These are phyloP conservation scores for Yamadazyma taylorii DNA, from an alignment of 1,139 yeast genomes.

Conservation along the genomic window DNA sequence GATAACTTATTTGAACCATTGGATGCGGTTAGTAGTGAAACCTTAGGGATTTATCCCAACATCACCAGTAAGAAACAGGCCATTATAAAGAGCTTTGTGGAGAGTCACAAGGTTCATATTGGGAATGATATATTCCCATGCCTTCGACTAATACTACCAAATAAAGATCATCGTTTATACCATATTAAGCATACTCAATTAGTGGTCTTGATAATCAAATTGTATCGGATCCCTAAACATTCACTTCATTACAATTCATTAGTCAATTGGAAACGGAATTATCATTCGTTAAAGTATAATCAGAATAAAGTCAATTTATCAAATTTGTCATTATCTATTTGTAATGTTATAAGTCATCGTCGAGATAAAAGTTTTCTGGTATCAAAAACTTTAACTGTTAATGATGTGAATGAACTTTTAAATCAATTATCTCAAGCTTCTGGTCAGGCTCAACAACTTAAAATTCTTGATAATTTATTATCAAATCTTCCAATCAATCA, in stretches of 20 bases:
- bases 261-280: constrained; percentile 40
- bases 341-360: constrained; percentile 48
- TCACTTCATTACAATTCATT: constrained; percentile 37
- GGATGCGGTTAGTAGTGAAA: constrained; percentile 29
- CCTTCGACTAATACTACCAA: constrained; percentile 61
- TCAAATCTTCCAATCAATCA: constrained; percentile 63
- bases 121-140: constrained; percentile 75
- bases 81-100: constrained; percentile 48
- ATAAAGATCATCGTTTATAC: constrained; percentile 55
- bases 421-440: constrained; percentile 47
- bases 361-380: constrained; percentile 39
- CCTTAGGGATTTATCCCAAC: constrained; percentile 27
- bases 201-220: constrained; percentile 40
- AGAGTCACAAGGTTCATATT: constrained; percentile 61
- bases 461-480: constrained; percentile 49
- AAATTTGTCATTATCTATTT: constrained; percentile 46
- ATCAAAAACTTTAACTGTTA: constrained; percentile 40
- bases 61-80: constrained; percentile 32
- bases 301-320: constrained; percentile 29
- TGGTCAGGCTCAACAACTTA: constrained; percentile 34
- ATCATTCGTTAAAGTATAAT: constrained; percentile 26
- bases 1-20: constrained; percentile 34
- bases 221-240: constrained; percentile 36
- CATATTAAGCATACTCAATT: constrained; percentile 54
- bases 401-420: constrained; percentile 56